A percentile compares a stretch with the other conserved stretches of the same genome.
These are phyloP conservation scores for Fusarium penzigii DNA, from an alignment of 2,329 filamentous ascomycete species.

Conservation along the genomic window DNA sequence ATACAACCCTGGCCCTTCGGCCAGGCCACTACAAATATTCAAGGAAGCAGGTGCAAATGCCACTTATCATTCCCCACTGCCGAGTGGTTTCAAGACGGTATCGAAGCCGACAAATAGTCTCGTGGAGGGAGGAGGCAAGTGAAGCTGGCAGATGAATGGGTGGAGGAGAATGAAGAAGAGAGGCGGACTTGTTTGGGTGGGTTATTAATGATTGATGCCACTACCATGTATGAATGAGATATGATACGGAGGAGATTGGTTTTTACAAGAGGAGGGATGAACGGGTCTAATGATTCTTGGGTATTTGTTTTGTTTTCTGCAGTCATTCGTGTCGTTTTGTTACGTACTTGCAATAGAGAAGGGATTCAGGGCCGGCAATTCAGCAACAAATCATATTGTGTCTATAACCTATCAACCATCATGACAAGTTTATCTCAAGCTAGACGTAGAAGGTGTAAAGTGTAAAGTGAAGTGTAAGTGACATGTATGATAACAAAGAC, in stretches of 20 bases:
- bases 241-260: neutral
- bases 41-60: slow-evolving; percentile 2
- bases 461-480: neutral
- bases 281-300: neutral
- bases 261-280: neutral
- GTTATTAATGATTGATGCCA: neutral
- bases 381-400: no score
- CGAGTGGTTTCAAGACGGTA: slow-evolving; percentile 29
- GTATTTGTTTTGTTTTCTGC: no score
- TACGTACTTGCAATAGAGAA: no score
- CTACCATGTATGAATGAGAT: neutral
- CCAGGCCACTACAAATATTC: slow-evolving; percentile 1
- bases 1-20: slow-evolving; percentile 3
- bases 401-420: no score
- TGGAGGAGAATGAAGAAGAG: neutral
- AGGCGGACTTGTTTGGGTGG: neutral
- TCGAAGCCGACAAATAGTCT: slow-evolving; percentile 20
- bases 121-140: slow-evolving; percentile 10
- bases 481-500: neutral
- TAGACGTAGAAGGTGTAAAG: no score
- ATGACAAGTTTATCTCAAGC: no score
- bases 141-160: neutral
- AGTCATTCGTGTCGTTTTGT: no score
- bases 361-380: no score
- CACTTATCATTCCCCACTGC: slow-evolving; percentile 5